These are phyloP conservation scores for Groenewaldozyma auringiensis DNA, from an alignment of 1,139 yeast genomes.

Conservation along the genomic window DNA sequence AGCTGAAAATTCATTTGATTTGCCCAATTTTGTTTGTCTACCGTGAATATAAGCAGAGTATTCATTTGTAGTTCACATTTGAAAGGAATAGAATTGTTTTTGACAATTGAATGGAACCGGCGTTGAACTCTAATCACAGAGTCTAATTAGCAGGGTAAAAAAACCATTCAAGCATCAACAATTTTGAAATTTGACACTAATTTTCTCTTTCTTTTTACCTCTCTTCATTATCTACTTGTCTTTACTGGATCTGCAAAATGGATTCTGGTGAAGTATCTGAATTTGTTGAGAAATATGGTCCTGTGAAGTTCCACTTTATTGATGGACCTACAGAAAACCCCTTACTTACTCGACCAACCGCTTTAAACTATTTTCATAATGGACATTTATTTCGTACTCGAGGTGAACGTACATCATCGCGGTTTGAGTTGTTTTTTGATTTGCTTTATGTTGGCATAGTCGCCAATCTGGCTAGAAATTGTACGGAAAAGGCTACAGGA, in stretches of 20 bases:
- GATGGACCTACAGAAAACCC: constrained; percentile 11
- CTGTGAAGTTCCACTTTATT: constrained; percentile 12
- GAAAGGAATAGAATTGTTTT: too few relatives aligned
- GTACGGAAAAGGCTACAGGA: constrained; percentile 46
- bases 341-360: constrained; percentile 39
- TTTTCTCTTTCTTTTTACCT: too few relatives aligned
- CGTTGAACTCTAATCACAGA: too few relatives aligned
- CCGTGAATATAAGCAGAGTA: too few relatives aligned
- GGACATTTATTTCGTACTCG: constrained; percentile 51
- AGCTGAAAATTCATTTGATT: too few relatives aligned
- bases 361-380: constrained; percentile 53
- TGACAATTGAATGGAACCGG: too few relatives aligned
- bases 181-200: too few relatives aligned
- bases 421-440: constrained; percentile 54
- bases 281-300: constrained; percentile 15
- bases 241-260: too few relatives aligned
- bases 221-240: too few relatives aligned
- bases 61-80: too few relatives aligned
- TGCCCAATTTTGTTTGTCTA: too few relatives aligned
- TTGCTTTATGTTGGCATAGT: constrained; percentile 59
- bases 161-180: neutral
- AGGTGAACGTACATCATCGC: constrained; percentile 46
- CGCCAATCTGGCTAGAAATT: constrained; percentile 51
- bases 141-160: too few relatives aligned
- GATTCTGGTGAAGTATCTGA: constrained; percentile 11